Percentiles rank a stretch among this genome's conserved stretches.
phyloP scores from a whole-genome alignment of 2,329 filamentous ascomycete genomes.

The Xylariaceae sp. region DNA sequence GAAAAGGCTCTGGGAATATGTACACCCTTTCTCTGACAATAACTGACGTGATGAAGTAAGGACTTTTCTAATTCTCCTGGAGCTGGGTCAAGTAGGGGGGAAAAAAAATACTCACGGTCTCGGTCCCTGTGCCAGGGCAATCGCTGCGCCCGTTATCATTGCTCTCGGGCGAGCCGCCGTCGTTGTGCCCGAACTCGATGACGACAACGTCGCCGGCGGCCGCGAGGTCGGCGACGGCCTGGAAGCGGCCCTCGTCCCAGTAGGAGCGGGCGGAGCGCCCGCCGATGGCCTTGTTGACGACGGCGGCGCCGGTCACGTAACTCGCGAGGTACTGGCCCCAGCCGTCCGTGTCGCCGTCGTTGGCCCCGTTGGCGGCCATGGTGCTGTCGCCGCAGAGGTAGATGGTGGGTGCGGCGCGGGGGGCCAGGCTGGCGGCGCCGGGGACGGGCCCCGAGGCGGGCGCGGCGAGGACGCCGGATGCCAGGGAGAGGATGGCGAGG shows the following conservation, averaged over 20 bases:
- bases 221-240: slow-evolving; percentile 45
- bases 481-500: not conserved
- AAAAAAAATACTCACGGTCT: slow-evolving; percentile 38
- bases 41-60: not conserved
- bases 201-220: slow-evolving; percentile 57
- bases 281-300: slow-evolving; percentile 57
- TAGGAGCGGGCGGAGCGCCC: slow-evolving; percentile 61
- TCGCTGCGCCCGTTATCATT: slow-evolving; percentile 58
- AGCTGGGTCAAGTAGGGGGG: too few species aligned
- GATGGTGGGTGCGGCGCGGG: slow-evolving; percentile 32
- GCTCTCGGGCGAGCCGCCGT: slow-evolving; percentile 50
- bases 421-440: slow-evolving; percentile 11
- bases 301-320: slow-evolving; percentile 35
- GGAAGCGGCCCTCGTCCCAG: slow-evolving; percentile 58
- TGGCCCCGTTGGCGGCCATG: slow-evolving; percentile 42
- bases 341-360: slow-evolving; percentile 21
- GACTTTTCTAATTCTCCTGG: too few species aligned
- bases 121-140: slow-evolving; percentile 47
- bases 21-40: too few species aligned
- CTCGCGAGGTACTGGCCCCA: slow-evolving; percentile 48
- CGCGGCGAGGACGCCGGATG: not conserved
- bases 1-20: too few species aligned
- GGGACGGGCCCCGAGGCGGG: too few species aligned
- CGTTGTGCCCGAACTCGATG: slow-evolving; percentile 70
- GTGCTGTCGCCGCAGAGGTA: slow-evolving; percentile 53